phyloP scores from a whole-genome alignment of 1,284 basidiomycete species.

The Rhodotorula sp. region DNA sequence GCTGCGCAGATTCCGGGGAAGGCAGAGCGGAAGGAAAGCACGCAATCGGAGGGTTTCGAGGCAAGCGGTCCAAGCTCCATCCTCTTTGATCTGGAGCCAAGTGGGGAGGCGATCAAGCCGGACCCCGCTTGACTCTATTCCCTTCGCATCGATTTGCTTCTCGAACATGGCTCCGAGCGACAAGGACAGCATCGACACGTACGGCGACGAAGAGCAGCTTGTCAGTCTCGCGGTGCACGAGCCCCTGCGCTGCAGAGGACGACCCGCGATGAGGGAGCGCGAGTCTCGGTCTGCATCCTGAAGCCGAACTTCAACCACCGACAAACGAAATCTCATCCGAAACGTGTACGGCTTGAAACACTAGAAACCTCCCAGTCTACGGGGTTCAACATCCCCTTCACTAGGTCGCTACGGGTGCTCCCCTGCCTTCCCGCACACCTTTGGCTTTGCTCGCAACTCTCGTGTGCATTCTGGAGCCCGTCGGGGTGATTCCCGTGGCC shows the following conservation, averaged over 20 bases:
- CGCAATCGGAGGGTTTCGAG: too few species aligned
- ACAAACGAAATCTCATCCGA: background rate
- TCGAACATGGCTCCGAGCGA: slow-evolving; percentile 11
- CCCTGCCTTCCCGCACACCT: background rate
- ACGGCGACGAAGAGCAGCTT: slow-evolving; percentile 38
- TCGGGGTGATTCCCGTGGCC: background rate
- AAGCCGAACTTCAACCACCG: background rate
- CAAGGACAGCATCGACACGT: slow-evolving; percentile 25
- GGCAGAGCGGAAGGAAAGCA: too few species aligned
- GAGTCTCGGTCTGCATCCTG: background rate
- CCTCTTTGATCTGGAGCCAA: too few species aligned
- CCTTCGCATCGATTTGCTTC: background rate
- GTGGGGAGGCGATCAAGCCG: too few species aligned
- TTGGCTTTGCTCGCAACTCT: background rate
- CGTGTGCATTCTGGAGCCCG: background rate
- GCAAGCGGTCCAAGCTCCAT: too few species aligned
- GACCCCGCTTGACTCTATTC: background rate
- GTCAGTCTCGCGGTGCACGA: slow-evolving; percentile 19
- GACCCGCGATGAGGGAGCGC: background rate
- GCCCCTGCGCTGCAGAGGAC: background rate
- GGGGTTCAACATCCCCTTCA: slow-evolving; percentile 8
- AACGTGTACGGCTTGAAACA: background rate
- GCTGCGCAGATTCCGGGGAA: too few species aligned
- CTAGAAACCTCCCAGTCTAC: background rate
- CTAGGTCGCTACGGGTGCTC: slow-evolving; percentile 29